phyloP scores from a whole-genome alignment of 2,329 filamentous ascomycete genomes.

The Cordyceps militaris region DNA sequence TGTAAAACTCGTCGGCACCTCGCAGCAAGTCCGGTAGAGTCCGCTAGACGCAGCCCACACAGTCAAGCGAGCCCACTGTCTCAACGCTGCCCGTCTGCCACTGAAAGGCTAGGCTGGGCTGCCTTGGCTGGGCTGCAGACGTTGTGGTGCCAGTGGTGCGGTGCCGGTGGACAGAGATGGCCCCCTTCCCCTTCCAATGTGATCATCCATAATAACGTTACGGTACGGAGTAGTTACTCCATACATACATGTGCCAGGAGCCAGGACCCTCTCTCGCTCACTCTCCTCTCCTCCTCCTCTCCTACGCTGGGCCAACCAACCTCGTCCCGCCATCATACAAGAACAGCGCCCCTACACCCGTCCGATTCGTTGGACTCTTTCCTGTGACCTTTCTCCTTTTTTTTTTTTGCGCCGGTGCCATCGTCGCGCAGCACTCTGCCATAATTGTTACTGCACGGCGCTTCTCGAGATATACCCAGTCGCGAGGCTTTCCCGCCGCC shows the following conservation, averaged over 20 bases:
- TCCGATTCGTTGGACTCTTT: not conserved
- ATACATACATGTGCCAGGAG: not conserved
- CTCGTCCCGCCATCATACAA: conserved; percentile 6
- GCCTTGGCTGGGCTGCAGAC: not conserved
- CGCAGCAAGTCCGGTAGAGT: not conserved
- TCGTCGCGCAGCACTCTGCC: not conserved
- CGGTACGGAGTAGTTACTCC: too few relatives aligned
- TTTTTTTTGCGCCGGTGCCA: not conserved
- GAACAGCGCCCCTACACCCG: not conserved
- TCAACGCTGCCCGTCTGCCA: not conserved
- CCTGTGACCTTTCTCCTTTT: not conserved
- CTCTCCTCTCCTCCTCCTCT: not conserved
- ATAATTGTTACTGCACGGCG: too few relatives aligned
- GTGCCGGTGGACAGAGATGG: not conserved
- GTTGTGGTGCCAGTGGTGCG: not conserved
- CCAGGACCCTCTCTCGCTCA: not conserved
- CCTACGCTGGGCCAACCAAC: not conserved
- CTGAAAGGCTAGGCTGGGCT: not conserved
- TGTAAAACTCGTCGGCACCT: too few relatives aligned
- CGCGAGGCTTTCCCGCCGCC: not conserved
- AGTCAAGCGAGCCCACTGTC: not conserved
- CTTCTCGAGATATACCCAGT: not conserved
- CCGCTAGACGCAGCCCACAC: not conserved
- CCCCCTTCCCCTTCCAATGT: not conserved
- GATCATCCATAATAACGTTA: too few relatives aligned